A percentile compares a stretch with the other conserved stretches of the same genome.
Conservation (phyloP, 2,329 filamentous ascomycete genomes). For the Colletotrichum tofieldiae region DNA sequence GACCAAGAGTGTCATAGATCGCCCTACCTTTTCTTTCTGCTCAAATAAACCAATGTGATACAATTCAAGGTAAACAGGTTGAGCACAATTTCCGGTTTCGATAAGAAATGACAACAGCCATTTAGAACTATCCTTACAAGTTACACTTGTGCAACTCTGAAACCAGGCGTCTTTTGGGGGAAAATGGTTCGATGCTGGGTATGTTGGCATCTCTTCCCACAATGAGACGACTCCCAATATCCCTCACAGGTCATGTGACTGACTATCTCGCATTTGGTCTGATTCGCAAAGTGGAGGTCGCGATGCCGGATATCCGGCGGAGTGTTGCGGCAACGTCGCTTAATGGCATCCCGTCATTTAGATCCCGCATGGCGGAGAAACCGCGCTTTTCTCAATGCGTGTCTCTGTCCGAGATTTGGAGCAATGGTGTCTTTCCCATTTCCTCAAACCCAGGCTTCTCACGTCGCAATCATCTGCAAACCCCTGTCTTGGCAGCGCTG, state of each 20-base stretch:
- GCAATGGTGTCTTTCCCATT: background rate
- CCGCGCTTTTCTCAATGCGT: slow-evolving; percentile 2
- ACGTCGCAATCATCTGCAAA: slow-evolving; percentile 10
- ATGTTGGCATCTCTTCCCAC: background rate
- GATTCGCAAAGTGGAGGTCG: background rate
- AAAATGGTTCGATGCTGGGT: background rate
- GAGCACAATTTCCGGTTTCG: background rate
- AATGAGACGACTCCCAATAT: accelerated
- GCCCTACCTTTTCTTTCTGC: too few species aligned
- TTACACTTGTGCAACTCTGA: background rate
- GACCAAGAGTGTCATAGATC: too few species aligned
- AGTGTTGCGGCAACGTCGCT: slow-evolving; percentile 1
- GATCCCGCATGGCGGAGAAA: slow-evolving; percentile 4
- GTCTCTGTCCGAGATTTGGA: slow-evolving; percentile 5
- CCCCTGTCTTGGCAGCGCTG: slow-evolving; percentile 18
- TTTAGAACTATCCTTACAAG: accelerated
- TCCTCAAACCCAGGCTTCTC: background rate
- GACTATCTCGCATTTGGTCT: background rate
- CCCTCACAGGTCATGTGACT: background rate
- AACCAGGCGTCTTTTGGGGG: background rate
- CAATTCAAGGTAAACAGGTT: background rate
- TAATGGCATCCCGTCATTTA: background rate
- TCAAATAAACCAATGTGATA: background rate
- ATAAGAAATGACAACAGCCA: background rate
- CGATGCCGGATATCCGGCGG: slow-evolving; percentile 15